Conservation (phyloP, 2,329 filamentous ascomycete species). For the Colletotrichum salicis region DNA sequence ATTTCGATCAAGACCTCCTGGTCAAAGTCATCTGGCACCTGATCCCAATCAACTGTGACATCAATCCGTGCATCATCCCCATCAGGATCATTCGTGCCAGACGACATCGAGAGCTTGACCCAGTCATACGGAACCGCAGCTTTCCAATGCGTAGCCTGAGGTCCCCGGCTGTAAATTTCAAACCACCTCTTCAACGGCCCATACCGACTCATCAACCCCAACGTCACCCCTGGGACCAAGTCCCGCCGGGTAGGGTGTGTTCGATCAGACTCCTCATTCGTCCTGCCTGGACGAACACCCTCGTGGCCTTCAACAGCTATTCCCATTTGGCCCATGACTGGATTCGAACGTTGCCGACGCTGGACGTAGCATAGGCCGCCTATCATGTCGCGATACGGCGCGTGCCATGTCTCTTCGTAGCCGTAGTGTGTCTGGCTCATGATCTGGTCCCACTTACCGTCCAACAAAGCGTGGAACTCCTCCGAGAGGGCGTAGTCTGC, state of each 20-base stretch:
- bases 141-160: slow-evolving; percentile 44
- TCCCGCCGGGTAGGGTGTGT: slow-evolving; percentile 53
- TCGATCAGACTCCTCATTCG: slow-evolving; percentile 65
- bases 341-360: slow-evolving; percentile 56
- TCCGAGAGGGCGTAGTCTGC: slow-evolving; percentile 60
- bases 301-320: slow-evolving; percentile 46
- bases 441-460: slow-evolving; percentile 68
- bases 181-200: slow-evolving; percentile 46
- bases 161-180: slow-evolving; percentile 49
- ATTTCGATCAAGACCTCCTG: slow-evolving; percentile 52
- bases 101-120: slow-evolving; percentile 42
- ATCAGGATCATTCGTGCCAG: slow-evolving; percentile 44
- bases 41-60: slow-evolving; percentile 46
- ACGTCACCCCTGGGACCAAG: slow-evolving; percentile 43
- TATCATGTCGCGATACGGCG: slow-evolving; percentile 65
- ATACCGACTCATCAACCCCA: slow-evolving; percentile 46
- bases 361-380: slow-evolving; percentile 65
- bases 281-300: slow-evolving; percentile 47
- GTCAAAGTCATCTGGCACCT: slow-evolving; percentile 52
- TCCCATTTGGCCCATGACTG: slow-evolving; percentile 54
- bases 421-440: slow-evolving; percentile 61
- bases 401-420: slow-evolving; percentile 67
- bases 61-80: slow-evolving; percentile 45
- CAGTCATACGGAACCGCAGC: slow-evolving; percentile 46
- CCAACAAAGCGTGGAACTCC: slow-evolving; percentile 60